phyloP scores from a whole-genome alignment of 306 rosid species.

The Vigna trinervia region DNA sequence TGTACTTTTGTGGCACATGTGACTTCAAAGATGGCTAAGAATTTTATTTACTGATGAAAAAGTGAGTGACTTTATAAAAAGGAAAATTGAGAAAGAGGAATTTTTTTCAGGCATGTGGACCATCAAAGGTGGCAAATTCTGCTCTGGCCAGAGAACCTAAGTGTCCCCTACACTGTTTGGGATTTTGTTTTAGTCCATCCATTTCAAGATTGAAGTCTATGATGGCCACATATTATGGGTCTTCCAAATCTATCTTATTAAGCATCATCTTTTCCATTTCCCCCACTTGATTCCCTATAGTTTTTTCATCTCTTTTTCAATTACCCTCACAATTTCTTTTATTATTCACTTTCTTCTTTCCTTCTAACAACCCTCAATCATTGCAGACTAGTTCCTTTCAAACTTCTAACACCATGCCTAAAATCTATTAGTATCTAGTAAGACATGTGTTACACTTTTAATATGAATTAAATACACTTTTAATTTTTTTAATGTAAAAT shows the following conservation, averaged over 20 bases:
- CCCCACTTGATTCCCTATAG: not conserved
- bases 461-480: too few relatives aligned
- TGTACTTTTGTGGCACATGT: conserved; percentile 22
- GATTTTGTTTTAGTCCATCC: conserved; percentile 45
- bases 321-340: too few relatives aligned
- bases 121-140: conserved; percentile 50
- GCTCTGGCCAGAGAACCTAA: conserved; percentile 20
- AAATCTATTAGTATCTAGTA: too few relatives aligned
- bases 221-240: conserved; percentile 1
- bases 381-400: too few relatives aligned
- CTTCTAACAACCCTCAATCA: too few relatives aligned
- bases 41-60: conserved; percentile 17
- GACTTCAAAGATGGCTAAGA: conserved; percentile 7
- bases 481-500: too few relatives aligned
- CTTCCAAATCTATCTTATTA: conserved; percentile 22
- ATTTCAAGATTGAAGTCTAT: conserved; percentile 17
- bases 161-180: conserved; percentile 38
- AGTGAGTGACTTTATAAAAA: conserved; percentile 19
- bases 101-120: conserved; percentile 24
- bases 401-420: too few relatives aligned
- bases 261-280: conserved; percentile 4
- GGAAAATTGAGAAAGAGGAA: conserved; percentile 3
- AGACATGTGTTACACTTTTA: too few relatives aligned
- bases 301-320: not conserved
- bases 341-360: too few relatives aligned